Base-by-base conservation (phyloP, 2,329 filamentous ascomycete species). In the Colletotrichum sp. region DNA sequence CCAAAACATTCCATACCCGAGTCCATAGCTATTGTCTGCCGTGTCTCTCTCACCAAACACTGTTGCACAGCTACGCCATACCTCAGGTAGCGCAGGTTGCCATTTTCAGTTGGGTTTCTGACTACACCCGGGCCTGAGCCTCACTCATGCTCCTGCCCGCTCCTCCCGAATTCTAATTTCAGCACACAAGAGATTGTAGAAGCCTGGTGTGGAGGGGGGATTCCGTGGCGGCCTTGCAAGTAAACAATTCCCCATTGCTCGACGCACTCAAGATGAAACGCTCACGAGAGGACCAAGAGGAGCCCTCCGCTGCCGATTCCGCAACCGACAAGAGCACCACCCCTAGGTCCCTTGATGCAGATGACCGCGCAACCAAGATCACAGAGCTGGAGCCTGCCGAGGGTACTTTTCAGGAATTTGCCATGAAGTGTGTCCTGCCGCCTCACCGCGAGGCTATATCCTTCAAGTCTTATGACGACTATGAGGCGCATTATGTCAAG, bases 401-500 rank as follows among this genome's bases (percentile, higher is more conserved):
- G 43, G 80, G 55, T 81, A 82, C 74, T 78, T 84, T 77, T 75
- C 80, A 82, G 28, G 81, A 80, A 76, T 78, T 90, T 75, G 80
- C 79, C 74, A 98, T 98, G 91, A 92, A 88, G 84, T 99, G 96
- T 86, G 92, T 91, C 24, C 88, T 99, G 26, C 95, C 96, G 69
- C 95, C 95, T 63, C 96, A 98, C 85, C 89, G 87, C 78, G 90
- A 93, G 75, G 88, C 92, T 3, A 81, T 97, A 71, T 87, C 89
- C 6, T 99, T 99, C 84, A 82, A 87, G 28, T 92, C 93, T 0
- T 96, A 95, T 81, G 90, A 92, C 74, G 94, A 96, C 18, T 98
- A 98, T 84, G 96, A 98, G 82, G 86, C 93, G 10, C 97, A 99
- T 83, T 98, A 98, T 86, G 90, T 88, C 78, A 93, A 95, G 81